Conservation (phyloP, 1,284 basidiomycete species). For the Ustilago crameri region DNA sequence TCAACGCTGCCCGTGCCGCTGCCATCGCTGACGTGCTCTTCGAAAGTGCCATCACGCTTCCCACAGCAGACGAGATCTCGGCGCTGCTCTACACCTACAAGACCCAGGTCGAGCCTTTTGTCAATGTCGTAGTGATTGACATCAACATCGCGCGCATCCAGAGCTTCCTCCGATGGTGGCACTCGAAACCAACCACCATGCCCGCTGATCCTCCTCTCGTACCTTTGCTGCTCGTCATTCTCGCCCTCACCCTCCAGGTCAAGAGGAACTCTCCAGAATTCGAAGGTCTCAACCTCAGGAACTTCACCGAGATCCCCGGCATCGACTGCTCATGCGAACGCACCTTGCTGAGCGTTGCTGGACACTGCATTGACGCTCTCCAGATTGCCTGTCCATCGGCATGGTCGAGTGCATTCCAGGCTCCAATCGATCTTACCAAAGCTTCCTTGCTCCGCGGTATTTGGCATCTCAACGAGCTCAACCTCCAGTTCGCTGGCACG, state of each 20-base stretch:
- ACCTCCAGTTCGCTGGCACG: slow-evolving; percentile 56
- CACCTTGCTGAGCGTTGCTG: slow-evolving; percentile 55
- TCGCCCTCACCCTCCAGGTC: slow-evolving; percentile 58
- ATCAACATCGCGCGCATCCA: slow-evolving; percentile 57
- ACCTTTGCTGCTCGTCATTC: slow-evolving; percentile 56
- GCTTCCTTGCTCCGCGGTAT: slow-evolving; percentile 56
- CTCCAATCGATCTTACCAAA: slow-evolving; percentile 60
- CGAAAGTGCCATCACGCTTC: slow-evolving; percentile 48
- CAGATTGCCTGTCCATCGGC: slow-evolving; percentile 59
- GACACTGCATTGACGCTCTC: slow-evolving; percentile 54
- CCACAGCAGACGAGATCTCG: slow-evolving; percentile 44
- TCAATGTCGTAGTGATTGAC: slow-evolving; percentile 53
- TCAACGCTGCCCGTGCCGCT: slow-evolving; percentile 58
- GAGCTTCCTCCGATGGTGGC: slow-evolving; percentile 60
- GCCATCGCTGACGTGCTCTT: slow-evolving; percentile 57
- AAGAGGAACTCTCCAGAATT: slow-evolving; percentile 45
- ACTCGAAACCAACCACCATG: slow-evolving; percentile 55
- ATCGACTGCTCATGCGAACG: slow-evolving; percentile 53
- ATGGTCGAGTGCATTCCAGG: slow-evolving; percentile 57
- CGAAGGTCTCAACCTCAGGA: slow-evolving; percentile 28
- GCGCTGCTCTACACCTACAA: slow-evolving; percentile 55
- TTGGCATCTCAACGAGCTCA: slow-evolving; percentile 60
- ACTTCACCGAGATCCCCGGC: slow-evolving; percentile 36
- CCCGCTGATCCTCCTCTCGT: slow-evolving; percentile 60
- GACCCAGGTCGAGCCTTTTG: slow-evolving; percentile 52